phyloP scores from a whole-genome alignment of 2,329 filamentous ascomycete genomes.

The Decorospora gaudefroyi region DNA sequence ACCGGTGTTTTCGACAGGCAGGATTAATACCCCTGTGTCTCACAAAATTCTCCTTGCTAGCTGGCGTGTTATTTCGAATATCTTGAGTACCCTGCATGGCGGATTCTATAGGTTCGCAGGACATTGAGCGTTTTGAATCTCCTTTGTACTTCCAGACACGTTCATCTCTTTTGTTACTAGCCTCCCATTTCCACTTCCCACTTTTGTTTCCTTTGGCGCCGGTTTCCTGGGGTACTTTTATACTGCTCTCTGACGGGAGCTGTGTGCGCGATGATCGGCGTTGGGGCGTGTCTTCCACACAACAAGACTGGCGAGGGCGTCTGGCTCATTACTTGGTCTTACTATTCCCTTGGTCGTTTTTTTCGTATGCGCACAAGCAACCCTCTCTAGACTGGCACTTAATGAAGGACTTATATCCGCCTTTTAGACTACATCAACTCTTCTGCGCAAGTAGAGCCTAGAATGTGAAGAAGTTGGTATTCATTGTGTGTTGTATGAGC shows the following conservation, averaged over 20 bases:
- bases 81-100: constrained; percentile 33
- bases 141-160: constrained; percentile 29
- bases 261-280: constrained; percentile 32
- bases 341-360: constrained; percentile 27
- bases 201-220: constrained; percentile 21
- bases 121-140: constrained; percentile 20
- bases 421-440: constrained; percentile 41
- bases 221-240: constrained; percentile 15
- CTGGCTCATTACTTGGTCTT: constrained; percentile 26
- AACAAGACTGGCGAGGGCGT: constrained; percentile 43
- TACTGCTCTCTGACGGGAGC: constrained; percentile 14
- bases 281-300: constrained; percentile 38
- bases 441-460: constrained; percentile 39
- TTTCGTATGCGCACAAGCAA: constrained; percentile 37
- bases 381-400: constrained; percentile 48
- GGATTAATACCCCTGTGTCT: constrained; percentile 50
- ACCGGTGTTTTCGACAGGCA: constrained; percentile 44
- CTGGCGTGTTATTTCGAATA: constrained; percentile 38
- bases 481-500: neutral
- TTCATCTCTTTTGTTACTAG: constrained; percentile 34
- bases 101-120: constrained; percentile 31
- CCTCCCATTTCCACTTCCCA: constrained; percentile 32
- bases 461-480: constrained; percentile 29
- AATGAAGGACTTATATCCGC: constrained; percentile 49
- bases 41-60: constrained; percentile 41